Evolutionary conservation across 805 yeast species (phyloP).

Genomic region (Maudiozyma pseudohumilis): DNA sequence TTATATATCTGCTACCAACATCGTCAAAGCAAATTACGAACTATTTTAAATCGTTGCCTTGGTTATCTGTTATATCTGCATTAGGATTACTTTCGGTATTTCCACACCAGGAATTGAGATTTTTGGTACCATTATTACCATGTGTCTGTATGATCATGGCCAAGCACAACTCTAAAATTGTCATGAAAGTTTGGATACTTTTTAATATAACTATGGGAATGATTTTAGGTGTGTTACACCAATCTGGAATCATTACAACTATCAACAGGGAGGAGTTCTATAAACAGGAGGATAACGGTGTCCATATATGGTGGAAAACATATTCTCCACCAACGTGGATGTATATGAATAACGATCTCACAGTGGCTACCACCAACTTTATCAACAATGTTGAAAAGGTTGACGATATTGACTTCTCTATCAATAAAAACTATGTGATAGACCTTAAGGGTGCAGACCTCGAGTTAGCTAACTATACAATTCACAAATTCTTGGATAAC

Average conservation of each 20-base stretch:
- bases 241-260: slow-evolving; percentile 75
- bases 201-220: slow-evolving; percentile 54
- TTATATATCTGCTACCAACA: slow-evolving; percentile 34
- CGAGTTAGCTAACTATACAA: slow-evolving; percentile 16
- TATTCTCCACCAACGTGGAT: slow-evolving; percentile 92
- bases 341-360: slow-evolving; percentile 27
- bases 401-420: slow-evolving; percentile 11
- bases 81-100: slow-evolving; percentile 50
- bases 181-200: slow-evolving; percentile 39
- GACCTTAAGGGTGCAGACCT: slow-evolving; percentile 40
- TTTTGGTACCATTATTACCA: slow-evolving; percentile 71
- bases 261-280: not conserved
- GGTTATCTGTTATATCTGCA: slow-evolving; percentile 54
- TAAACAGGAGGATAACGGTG: slow-evolving; percentile 19
- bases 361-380: slow-evolving; percentile 16
- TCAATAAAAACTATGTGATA: slow-evolving; percentile 24
- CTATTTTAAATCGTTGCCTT: slow-evolving; percentile 35
- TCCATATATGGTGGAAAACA: slow-evolving; percentile 84
- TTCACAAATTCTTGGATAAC: slow-evolving; percentile 11
- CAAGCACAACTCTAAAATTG: slow-evolving; percentile 28
- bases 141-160: slow-evolving; percentile 43
- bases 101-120: slow-evolving; percentile 93
- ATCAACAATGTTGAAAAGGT: slow-evolving; percentile 16
- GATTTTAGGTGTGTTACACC: slow-evolving; percentile 76
- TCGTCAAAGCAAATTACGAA: slow-evolving; percentile 4